phyloP scores from a whole-genome alignment of 2,329 filamentous ascomycete genomes.

The Scopulariopsis brevicaulis region DNA sequence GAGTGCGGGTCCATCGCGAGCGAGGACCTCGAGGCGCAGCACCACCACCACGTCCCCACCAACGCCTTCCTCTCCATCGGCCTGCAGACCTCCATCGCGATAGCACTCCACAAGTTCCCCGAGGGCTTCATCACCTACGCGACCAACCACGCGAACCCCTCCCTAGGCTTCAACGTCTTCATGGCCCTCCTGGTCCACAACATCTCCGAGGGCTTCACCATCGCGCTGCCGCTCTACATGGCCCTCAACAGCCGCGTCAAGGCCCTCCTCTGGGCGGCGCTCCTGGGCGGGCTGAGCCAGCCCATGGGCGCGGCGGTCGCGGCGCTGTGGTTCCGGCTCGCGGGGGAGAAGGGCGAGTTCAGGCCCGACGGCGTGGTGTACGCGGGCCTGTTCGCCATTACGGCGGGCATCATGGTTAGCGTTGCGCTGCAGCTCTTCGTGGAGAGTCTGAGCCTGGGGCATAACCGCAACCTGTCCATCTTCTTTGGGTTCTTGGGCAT shows the following conservation, averaged over 20 bases:
- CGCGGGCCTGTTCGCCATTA: slow-evolving; percentile 75
- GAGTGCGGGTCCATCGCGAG: slow-evolving; percentile 7
- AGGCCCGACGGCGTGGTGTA: slow-evolving; percentile 49
- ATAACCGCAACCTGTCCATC: slow-evolving; percentile 67
- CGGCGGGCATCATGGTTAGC: slow-evolving; percentile 89
- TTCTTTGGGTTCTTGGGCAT: slow-evolving; percentile 77
- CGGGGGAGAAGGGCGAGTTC: slow-evolving; percentile 25
- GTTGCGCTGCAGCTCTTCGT: slow-evolving; percentile 84
- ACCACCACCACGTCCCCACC: slow-evolving; percentile 90
- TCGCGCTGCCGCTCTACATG: slow-evolving; percentile 87
- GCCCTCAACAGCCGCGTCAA: slow-evolving; percentile 69
- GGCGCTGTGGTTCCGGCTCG: slow-evolving; percentile 70
- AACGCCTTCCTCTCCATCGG: slow-evolving; percentile 92
- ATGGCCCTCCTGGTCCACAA: slow-evolving; percentile 96
- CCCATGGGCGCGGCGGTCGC: slow-evolving; percentile 78
- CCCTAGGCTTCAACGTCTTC: slow-evolving; percentile 83
- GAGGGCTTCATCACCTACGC: slow-evolving; percentile 86
- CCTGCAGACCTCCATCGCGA: slow-evolving; percentile 91
- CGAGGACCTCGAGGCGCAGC: slow-evolving; percentile 35
- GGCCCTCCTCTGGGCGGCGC: slow-evolving; percentile 73
- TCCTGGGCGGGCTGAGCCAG: slow-evolving; percentile 79
- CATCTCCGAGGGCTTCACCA: slow-evolving; percentile 91
- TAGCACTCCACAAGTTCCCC: slow-evolving; percentile 91
- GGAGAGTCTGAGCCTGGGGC: slow-evolving; percentile 73
- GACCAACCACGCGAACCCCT: slow-evolving; percentile 89